Percentiles rank a stretch among this genome's conserved stretches.
Evolutionary conservation across 2,329 filamentous ascomycete genomes (phyloP).

Genomic region (Epichloe gansuensis): DNA sequence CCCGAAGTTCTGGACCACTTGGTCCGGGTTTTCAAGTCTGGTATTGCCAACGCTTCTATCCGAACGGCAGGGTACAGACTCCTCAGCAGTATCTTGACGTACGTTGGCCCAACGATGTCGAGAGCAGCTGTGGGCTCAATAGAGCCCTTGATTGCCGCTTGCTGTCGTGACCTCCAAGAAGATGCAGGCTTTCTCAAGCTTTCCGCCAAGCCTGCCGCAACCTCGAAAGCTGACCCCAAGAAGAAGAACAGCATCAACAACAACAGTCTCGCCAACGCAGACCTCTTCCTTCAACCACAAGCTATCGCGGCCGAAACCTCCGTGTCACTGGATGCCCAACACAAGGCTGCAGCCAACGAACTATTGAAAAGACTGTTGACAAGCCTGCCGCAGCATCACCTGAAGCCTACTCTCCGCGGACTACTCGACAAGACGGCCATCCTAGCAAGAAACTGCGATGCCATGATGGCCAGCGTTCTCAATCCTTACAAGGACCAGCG

Average conservation of each 20-base stretch:
- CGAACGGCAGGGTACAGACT: conserved; percentile 50
- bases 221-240: conserved; percentile 14
- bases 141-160: conserved; percentile 48
- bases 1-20: conserved; percentile 59
- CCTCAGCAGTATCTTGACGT: conserved; percentile 42
- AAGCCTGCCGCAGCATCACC: conserved; percentile 49
- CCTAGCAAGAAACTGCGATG: conserved; percentile 52
- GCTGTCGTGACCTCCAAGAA: conserved; percentile 62
- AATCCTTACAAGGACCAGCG: conserved; percentile 58
- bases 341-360: conserved; percentile 42
- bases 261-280: conserved; percentile 47
- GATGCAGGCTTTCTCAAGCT: conserved; percentile 35
- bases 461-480: conserved; percentile 71
- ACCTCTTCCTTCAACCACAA: conserved; percentile 50
- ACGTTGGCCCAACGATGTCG: conserved; percentile 53
- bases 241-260: conserved; percentile 20
- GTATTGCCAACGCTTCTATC: conserved; percentile 38
- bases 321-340: conserved; percentile 27
- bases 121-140: conserved; percentile 55
- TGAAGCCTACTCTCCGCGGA: conserved; percentile 60
- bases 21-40: conserved; percentile 55
- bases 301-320: conserved; percentile 19
- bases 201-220: conserved; percentile 19
- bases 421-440: conserved; percentile 75
- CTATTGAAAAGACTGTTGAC: conserved; percentile 54